Base-by-base conservation (phyloP, 805 yeast genomes). In the Teunomyces kruisii region DNA sequence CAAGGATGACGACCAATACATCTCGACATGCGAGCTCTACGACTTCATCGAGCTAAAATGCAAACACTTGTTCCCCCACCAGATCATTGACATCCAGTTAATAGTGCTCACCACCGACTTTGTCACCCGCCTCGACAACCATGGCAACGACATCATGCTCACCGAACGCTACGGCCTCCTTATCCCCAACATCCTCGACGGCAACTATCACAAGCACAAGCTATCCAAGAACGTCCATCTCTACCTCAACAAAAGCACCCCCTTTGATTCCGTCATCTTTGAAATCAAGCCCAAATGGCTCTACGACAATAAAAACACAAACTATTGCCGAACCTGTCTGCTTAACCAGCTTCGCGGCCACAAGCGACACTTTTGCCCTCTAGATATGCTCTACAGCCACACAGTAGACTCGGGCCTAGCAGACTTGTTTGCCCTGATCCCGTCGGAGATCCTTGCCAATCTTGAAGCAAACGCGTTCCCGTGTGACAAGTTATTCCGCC, bases 261-360 rank as follows among this genome's bases (percentile, higher is more conserved):
- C 38, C 4, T 40, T 50, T 32, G 42, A 41, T 17, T 47, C 50
- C 29, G 53, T 50, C 1, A 63, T 70, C 2, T 55, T 78, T 10
- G 84, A 81, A 50, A 66, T 81, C 52, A 81, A 81, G 55, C 87
- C 87, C 1, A 81, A 81, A 58, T 81, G 86, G 86, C 65, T 82
- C 10, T 56, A 65, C 27, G 77, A 70, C 50, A 74, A 79, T 31
- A 67, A 64, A 12, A 56, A 56, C 30, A 71, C 79, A 3, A 49
- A 59, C 39, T 68, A 72, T 19, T 81, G 87, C 52, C 62, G 87
- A 6, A 81, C 84, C 3, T 81, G 87, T 54, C 83, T 83, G 45
- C 62, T 79, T 32, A 68, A 71, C 45, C 64, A 59, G 27, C 48
- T 61, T 39, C 66, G 72, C 27, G 61, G 61, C 1, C 56, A 59